Evolutionary conservation across 2,329 filamentous ascomycete genomes (phyloP).

Genomic region (Cadophora sp.): DNA sequence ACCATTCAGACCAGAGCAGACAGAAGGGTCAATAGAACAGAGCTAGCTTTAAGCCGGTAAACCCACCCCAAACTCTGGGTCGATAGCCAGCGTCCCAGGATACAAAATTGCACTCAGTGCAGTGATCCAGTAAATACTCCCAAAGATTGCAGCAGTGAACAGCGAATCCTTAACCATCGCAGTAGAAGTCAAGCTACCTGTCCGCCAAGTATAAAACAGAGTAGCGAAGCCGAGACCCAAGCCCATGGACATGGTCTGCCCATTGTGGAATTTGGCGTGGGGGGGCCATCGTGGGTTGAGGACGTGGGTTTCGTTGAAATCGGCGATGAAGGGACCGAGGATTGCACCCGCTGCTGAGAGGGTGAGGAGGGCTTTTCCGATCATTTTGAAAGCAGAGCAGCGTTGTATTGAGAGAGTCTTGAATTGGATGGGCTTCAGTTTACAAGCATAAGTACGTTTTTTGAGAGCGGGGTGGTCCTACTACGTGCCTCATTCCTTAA

Average conservation of each 20-base stretch:
- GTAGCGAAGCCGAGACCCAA: slow-evolving; percentile 48
- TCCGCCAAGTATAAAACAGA: slow-evolving; percentile 47
- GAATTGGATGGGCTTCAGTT: too few relatives aligned
- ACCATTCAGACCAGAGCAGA: neutral
- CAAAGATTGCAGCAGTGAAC: slow-evolving; percentile 47
- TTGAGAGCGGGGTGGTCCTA: too few relatives aligned
- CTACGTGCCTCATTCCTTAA: too few relatives aligned
- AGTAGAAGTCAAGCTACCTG: neutral
- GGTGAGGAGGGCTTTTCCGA: slow-evolving; percentile 33
- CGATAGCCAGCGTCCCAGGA: slow-evolving; percentile 50
- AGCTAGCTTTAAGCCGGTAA: too few relatives aligned
- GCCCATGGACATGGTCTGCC: slow-evolving; percentile 57
- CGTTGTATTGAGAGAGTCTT: too few relatives aligned
- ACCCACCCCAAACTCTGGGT: slow-evolving; percentile 51
- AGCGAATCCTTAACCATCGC: slow-evolving; percentile 35
- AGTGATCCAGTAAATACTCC: slow-evolving; percentile 52
- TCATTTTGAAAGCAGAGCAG: slow-evolving; percentile 15
- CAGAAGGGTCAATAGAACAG: neutral
- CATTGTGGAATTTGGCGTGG: slow-evolving; percentile 59
- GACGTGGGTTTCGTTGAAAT: slow-evolving; percentile 53
- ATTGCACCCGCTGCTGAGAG: slow-evolving; percentile 33
- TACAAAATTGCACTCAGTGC: slow-evolving; percentile 53
- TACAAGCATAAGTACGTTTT: too few relatives aligned
- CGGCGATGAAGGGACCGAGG: slow-evolving; percentile 43
- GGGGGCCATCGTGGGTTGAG: slow-evolving; percentile 56